These are phyloP conservation scores for Populus hybrid DNA, from an alignment of 441 rosid genomes.

Conservation along the genomic window DNA sequence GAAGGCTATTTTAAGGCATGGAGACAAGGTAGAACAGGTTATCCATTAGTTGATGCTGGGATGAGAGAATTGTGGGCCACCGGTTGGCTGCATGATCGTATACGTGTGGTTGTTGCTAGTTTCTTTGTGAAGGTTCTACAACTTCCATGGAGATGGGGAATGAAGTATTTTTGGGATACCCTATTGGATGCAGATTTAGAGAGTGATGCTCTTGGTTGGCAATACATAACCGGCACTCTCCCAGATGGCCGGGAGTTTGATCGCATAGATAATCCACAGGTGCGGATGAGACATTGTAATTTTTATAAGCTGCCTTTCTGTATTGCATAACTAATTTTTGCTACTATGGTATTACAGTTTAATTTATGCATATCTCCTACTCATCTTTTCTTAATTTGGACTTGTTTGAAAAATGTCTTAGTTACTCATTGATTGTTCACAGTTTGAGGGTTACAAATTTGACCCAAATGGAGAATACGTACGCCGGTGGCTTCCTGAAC, in stretches of 20 bases:
- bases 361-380: neutral
- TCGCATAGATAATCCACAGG: constrained; percentile 96
- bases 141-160: no score
- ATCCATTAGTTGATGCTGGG: no score
- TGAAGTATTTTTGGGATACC: no score
- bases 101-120: no score
- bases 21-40: no score
- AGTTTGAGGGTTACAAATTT: constrained; percentile 90
- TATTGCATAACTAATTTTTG: neutral
- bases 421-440: constrained; percentile 20
- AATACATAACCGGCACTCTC: constrained; percentile 86
- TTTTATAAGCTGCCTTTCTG: neutral
- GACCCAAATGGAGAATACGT: constrained; percentile 94
- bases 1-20: no score
- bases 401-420: constrained; percentile 8
- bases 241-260: constrained; percentile 91
- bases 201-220: no score
- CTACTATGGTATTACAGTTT: neutral
- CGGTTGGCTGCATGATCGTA: no score
- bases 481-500: constrained; percentile 96
- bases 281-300: constrained; percentile 18
- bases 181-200: no score
- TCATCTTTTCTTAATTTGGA: constrained; percentile 2
- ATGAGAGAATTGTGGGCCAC: no score
- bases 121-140: no score